Evolutionary conservation across 2,329 filamentous ascomycete species (phyloP).

Genomic region (Huntiella omanensis): DNA sequence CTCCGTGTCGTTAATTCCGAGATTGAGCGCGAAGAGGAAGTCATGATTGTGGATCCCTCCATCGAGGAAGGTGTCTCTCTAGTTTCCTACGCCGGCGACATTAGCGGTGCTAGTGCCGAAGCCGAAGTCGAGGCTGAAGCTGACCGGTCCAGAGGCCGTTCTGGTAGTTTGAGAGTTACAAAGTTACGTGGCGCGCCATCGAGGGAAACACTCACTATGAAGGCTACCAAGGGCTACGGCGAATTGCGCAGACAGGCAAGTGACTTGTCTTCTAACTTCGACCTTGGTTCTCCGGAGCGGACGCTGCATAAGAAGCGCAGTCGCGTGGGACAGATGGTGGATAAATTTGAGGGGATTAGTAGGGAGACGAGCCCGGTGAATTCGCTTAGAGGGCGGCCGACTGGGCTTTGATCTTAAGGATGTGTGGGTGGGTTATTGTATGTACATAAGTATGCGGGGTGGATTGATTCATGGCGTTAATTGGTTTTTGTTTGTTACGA

Average conservation of each 20-base stretch:
- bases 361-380: conserved; percentile 23
- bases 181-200: conserved; percentile 2
- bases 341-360: conserved; percentile 32
- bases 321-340: conserved; percentile 35
- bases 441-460: no score
- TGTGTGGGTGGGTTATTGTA: no score
- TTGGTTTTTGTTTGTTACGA: no score
- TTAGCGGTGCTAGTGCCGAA: conserved; percentile 1
- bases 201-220: background rate
- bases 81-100: conserved; percentile 9
- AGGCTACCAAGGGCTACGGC: conserved; percentile 4
- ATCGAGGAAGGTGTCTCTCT: conserved; percentile 7
- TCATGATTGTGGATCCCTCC: conserved; percentile 7
- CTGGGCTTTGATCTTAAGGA: no score
- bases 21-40: conserved; percentile 17
- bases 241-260: conserved; percentile 5
- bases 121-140: background rate
- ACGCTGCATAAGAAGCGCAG: conserved; percentile 25
- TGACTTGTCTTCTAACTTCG: background rate
- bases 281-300: background rate
- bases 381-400: background rate
- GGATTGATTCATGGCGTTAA: no score
- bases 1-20: conserved; percentile 80
- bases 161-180: background rate
- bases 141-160: background rate